Base-by-base conservation (phyloP, 129 eudicot species). In the Flaveria ramosissima region DNA sequence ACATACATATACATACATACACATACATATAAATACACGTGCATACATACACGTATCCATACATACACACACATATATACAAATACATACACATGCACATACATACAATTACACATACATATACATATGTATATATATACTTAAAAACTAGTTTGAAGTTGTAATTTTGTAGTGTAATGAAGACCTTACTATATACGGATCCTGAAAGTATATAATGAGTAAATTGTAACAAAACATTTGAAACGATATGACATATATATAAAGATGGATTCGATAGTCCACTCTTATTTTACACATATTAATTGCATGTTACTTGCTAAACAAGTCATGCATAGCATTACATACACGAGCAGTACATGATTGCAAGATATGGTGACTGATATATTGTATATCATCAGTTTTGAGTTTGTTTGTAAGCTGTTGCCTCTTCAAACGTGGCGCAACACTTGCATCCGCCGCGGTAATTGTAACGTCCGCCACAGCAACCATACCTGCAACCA, bases 401-500 rank as follows among this genome's bases (percentile, higher is more conserved):
- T 66, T 80, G 79, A 66, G 71, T 67, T 80, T 80, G 79, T 47
- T 80, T 80, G 84, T 80, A 80, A 63, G 79, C 84, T 27, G 75
- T 55, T 73, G 84, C 84, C 73, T 80, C 79, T 26, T n/a, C 84
- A 12, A 73, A 73, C 0, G 79, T 11, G 36, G 75, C 27, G 61
- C 84, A 80, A 55, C 83, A 73, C 69, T 0, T 73, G 74, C 83
- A 80, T 6, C 83, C 74, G 63, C 23, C 0, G 27, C 32, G 32
- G 32, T 27, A 27, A 27, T 53, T 30, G 20, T 39, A 60, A 26
- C 72, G 57, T 72, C 78, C 67, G 48, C 78, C 69, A 41, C 61
- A 36, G 4, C 80, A 63, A 39, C 81, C 74, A 9, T 57, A 20
- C 21, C 6, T 21, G 46, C 26, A 10, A 7, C 26, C 14, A 26